phyloP scores from a whole-genome alignment of 2,329 filamentous ascomycete genomes.

The Cyphellophora attinorum region DNA sequence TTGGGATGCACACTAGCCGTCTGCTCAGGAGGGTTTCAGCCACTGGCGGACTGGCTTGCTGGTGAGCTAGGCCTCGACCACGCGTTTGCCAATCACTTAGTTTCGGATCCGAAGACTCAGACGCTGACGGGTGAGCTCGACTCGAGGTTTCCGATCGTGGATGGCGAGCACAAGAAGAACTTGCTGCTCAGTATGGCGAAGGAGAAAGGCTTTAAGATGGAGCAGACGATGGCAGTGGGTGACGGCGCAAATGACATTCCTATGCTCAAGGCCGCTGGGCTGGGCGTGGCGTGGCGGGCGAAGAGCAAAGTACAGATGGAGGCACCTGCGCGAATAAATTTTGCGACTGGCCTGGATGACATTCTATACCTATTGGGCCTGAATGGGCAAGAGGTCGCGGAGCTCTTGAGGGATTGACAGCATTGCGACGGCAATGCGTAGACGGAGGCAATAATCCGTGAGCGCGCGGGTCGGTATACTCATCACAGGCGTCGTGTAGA shows the following conservation, averaged over 20 bases:
- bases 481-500: too few relatives aligned
- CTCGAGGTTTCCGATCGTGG: conserved; percentile 44
- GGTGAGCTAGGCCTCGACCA: conserved; percentile 74
- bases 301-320: conserved; percentile 55
- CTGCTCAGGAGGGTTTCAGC: conserved; percentile 83
- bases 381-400: conserved; percentile 38
- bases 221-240: conserved; percentile 49
- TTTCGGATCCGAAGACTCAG: conserved; percentile 35
- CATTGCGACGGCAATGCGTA: too few relatives aligned
- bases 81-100: conserved; percentile 69
- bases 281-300: conserved; percentile 55
- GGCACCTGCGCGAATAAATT: conserved; percentile 50
- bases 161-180: conserved; percentile 48
- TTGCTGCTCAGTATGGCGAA: conserved; percentile 46
- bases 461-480: too few relatives aligned
- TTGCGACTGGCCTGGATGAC: conserved; percentile 45
- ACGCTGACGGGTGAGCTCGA: conserved; percentile 50
- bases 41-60: conserved; percentile 79
- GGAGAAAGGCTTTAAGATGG: conserved; percentile 43
- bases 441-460: too few relatives aligned
- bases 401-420: conserved; percentile 27
- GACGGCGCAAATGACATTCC: conserved; percentile 57
- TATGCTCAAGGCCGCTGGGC: conserved; percentile 53
- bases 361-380: conserved; percentile 50
- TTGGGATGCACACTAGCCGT: conserved; percentile 84